Evolutionary conservation across 305 asterid species (phyloP), one percentile per base, ranked within the genome.

Genomic region (Solanum chacoense): DNA sequence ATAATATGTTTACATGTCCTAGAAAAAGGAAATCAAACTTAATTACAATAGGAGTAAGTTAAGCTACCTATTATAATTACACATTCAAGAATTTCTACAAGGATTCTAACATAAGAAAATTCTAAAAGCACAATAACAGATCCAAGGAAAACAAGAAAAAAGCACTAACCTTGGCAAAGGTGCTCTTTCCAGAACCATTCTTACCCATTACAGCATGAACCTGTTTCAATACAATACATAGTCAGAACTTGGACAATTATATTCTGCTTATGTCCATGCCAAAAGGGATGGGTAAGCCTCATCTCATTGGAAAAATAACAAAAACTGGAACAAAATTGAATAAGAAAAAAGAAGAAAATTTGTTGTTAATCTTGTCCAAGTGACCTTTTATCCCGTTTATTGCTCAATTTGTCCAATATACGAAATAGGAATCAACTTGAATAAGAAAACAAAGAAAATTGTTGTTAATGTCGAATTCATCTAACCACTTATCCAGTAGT

Each of bases 141-240:
- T 50, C 73, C 18, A 24, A 12, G 22, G 18, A 84, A 55, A 50
- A 34, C 74, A 50, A 29, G 31, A 84, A 34, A 84, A 50, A 71
- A 89, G 88, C 89, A 91, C 97, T 93, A 71, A 97, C 99, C 99
- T 97, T 97, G 7, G 99, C 99, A 78, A 97, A 95, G 67, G 99
- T 97, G 93, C 99, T 96, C 97, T 97, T 97, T 85, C 99, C 99
- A 55, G 98, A 97, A 92, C 99, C 99, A 91, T 97, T 97, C 93
- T 95, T 95, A 90, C 99, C 99, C 99, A 97, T 96, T 72, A 97
- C 93, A 76, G 95, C 96, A 90, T 97, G 99, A 90, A 95, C 97
- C 99, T 97, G 86, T 79, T 45, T 88, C 89, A 91, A 90, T 59
- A 38, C 34, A 88, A 45, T 72, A 29, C 75, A 55, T 35, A 31